phyloP scores from a whole-genome alignment of 2,329 filamentous ascomycete genomes.

The Fusarium concolor region DNA sequence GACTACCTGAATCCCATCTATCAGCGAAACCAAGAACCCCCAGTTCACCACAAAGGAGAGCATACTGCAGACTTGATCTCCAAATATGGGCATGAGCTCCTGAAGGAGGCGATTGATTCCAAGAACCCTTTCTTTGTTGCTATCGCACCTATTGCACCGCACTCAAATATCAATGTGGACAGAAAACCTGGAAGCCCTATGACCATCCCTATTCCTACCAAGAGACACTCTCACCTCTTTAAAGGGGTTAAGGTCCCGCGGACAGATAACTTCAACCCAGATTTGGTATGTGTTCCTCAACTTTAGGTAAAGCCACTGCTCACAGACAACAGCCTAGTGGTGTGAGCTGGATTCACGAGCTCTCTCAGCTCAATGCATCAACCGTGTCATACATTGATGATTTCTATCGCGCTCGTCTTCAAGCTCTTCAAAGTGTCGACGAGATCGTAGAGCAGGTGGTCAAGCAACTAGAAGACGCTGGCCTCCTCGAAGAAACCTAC shows the following conservation, averaged over 20 bases:
- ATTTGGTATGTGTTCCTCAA: slow-evolving; percentile 55
- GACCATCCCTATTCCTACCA: slow-evolving; percentile 64
- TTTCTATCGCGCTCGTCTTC: slow-evolving; percentile 64
- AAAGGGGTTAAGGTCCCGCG: slow-evolving; percentile 68
- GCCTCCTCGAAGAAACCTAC: slow-evolving; percentile 72
- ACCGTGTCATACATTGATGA: slow-evolving; percentile 61
- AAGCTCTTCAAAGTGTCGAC: slow-evolving; percentile 65
- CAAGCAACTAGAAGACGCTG: slow-evolving; percentile 58
- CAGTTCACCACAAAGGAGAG: slow-evolving; percentile 47
- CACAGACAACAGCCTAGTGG: slow-evolving; percentile 40
- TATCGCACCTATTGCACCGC: slow-evolving; percentile 74
- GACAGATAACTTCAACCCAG: slow-evolving; percentile 74
- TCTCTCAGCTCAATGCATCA: slow-evolving; percentile 55
- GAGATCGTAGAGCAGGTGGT: slow-evolving; percentile 64
- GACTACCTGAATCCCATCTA: slow-evolving; percentile 63
- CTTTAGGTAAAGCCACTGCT: not conserved
- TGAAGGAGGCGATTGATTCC: slow-evolving; percentile 68
- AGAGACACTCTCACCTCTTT: slow-evolving; percentile 73
- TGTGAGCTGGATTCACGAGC: slow-evolving; percentile 61
- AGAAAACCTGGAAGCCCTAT: slow-evolving; percentile 16
- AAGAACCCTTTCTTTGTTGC: slow-evolving; percentile 74
- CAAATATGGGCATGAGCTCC: slow-evolving; percentile 67
- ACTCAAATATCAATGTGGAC: slow-evolving; percentile 61
- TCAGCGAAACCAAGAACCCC: slow-evolving; percentile 55
- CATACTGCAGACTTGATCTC: slow-evolving; percentile 68